phyloP scores from a whole-genome alignment of 1,284 basidiomycete species.

The Ganoderma boninense region DNA sequence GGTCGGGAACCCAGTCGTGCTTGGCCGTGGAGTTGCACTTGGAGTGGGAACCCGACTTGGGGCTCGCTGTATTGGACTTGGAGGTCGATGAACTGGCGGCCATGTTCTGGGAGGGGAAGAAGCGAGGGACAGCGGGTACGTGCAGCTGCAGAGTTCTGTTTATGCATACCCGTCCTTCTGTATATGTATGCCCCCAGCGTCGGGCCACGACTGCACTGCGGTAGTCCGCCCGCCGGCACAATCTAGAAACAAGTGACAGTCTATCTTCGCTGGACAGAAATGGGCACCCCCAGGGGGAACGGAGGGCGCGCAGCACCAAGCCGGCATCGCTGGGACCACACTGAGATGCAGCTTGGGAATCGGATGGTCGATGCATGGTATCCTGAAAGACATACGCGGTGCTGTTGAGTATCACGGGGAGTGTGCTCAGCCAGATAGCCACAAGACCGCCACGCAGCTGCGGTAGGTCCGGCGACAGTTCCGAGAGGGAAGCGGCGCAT shows the following conservation, averaged over 20 bases:
- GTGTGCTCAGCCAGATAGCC: neutral
- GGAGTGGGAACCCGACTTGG: neutral
- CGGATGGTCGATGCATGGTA: neutral
- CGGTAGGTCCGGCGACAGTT: neutral
- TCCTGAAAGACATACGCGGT: neutral
- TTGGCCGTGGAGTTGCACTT: neutral
- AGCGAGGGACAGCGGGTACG: neutral
- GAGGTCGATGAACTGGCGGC: neutral
- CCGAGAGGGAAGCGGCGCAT: neutral
- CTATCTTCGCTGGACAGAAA: neutral
- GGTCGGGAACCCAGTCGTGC: constrained; percentile 1
- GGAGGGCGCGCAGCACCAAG: neutral
- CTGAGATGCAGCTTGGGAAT: neutral
- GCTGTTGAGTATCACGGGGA: neutral
- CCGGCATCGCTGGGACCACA: neutral
- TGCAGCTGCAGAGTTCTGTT: neutral
- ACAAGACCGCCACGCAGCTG: neutral
- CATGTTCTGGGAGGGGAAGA: no score
- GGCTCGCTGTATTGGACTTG: neutral
- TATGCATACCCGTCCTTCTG: neutral
- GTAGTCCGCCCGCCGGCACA: neutral
- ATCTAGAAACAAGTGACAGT: neutral
- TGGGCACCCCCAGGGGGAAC: neutral
- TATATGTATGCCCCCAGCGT: neutral
- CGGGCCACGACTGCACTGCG: neutral